Percentiles rank a stretch among this genome's conserved stretches.
phyloP scores from a whole-genome alignment of 2,329 filamentous ascomycete genomes.

The Sphaerulina populicola region DNA sequence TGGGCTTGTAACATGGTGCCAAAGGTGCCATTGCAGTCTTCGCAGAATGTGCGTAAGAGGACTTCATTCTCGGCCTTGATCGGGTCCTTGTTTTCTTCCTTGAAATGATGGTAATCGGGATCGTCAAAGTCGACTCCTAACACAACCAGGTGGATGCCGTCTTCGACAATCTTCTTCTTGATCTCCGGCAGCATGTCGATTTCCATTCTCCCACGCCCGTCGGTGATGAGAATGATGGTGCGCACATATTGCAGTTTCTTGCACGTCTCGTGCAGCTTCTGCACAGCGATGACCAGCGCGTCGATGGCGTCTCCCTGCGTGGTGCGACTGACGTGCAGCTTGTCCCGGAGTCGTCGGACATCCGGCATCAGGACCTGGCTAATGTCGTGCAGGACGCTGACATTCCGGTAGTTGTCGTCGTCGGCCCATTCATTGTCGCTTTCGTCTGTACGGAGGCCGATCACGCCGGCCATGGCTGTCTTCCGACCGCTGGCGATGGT shows the following conservation, averaged over 20 bases:
- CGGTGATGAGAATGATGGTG: conserved; percentile 76
- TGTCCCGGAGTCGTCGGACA: conserved; percentile 55
- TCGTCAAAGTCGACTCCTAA: conserved; percentile 93
- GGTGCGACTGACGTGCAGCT: conserved; percentile 60
- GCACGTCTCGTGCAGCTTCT: conserved; percentile 74
- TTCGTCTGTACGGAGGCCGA: conserved; percentile 72
- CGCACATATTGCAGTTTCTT: conserved; percentile 74
- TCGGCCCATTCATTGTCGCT: conserved; percentile 60
- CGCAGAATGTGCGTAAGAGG: conserved; percentile 55
- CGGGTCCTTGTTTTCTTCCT: conserved; percentile 74
- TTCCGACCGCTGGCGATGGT: conserved; percentile 65
- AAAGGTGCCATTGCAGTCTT: conserved; percentile 62
- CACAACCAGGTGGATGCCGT: conserved; percentile 68
- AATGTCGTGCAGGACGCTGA: conserved; percentile 59
- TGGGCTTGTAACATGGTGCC: conserved; percentile 85
- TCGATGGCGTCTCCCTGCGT: conserved; percentile 73
- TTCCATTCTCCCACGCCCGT: conserved; percentile 67
- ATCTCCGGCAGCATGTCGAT: conserved; percentile 63
- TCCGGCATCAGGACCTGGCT: conserved; percentile 62
- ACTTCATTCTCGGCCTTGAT: conserved; percentile 68
- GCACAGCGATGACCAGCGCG: conserved; percentile 72
- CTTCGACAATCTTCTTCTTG: conserved; percentile 61
- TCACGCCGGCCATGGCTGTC: conserved; percentile 65
- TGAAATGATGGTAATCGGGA: conserved; percentile 75
- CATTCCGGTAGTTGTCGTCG: conserved; percentile 68